Percentiles rank a stretch among this genome's conserved stretches.
These are phyloP conservation scores for Metarhizium robertsii DNA, from an alignment of 2,329 filamentous ascomycete genomes.

Conservation along the genomic window DNA sequence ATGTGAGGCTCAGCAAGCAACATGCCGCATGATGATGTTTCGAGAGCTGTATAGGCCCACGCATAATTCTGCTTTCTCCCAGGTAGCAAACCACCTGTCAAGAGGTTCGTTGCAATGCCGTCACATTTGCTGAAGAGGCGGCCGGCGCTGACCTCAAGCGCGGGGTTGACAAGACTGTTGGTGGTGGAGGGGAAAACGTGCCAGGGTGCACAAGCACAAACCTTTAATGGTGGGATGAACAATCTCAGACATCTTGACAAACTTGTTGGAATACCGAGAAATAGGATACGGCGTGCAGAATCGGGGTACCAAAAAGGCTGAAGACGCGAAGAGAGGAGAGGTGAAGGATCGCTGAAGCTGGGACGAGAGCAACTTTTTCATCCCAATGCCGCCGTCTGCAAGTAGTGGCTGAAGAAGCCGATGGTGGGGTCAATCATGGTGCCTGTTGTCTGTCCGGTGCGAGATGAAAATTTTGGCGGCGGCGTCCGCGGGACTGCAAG, in stretches of 20 bases:
- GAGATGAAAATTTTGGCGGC: conserved; percentile 3
- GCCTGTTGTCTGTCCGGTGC: neutral
- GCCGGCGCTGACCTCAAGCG: neutral
- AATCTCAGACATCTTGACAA: conserved; percentile 52
- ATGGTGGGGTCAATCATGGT: conserved; percentile 1
- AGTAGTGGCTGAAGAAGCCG: neutral
- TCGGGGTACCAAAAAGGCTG: conserved; percentile 3
- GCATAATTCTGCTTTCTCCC: neutral
- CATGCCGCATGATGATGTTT: neutral
- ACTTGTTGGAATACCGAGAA: conserved; percentile 5
- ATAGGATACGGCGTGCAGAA: neutral
- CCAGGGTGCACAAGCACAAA: conserved; percentile 8
- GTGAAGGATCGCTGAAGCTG: neutral
- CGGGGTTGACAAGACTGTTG: conserved; percentile 1
- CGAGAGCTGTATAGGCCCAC: neutral
- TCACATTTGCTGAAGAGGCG: neutral
- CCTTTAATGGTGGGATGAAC: conserved; percentile 70
- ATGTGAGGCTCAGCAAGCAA: neutral
- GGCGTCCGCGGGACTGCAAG: conserved; percentile 1
- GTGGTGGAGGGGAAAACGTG: conserved; percentile 8
- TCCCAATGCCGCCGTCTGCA: conserved; percentile 1
- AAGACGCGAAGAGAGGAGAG: neutral
- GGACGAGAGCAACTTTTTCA: conserved; percentile 3
- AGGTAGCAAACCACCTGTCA: neutral
- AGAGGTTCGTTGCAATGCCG: neutral